Base-by-base conservation (phyloP, 331 rosid species). In the Quercus phellos region DNA sequence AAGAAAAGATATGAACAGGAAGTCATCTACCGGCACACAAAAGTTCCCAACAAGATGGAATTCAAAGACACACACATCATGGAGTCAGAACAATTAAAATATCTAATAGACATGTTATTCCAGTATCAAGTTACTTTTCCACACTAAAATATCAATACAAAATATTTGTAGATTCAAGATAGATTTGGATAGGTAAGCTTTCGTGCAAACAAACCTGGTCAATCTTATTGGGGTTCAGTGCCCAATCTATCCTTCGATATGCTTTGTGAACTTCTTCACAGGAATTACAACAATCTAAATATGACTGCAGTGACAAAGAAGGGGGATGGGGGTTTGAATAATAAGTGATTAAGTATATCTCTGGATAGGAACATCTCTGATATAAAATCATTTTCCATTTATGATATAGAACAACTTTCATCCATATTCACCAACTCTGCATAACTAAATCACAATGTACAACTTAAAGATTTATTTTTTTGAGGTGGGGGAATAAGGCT, bases 171-270 rank as follows among this genome's bases (percentile, higher is more conserved):
- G 24, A 66, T 66, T 66, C 51, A 18, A n/a, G 71, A 7, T 61
- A 26, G 29, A 68, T 69, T 70, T 43, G 46, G 55, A 74, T 61
- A 51, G 76, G 21, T 26, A 79, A 84, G 55, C 67, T 74, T 68
- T 12, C 32, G 75, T 64, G 82, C 68, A 63, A 72, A 73, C 94
- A 82, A 22, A 94, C 97, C 96, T 91, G 97, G 78, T 94, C 97
- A 84, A 94, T 79, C 87, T 76, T 24, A 88, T 90, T 96, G n/a
- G 94, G 96, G 82, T 92, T 91, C 77, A 94, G 58, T 1, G 82
- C 98, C 98, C 98, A 94, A 24, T 97, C 98, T 84, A 90, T 91
- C 86, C 89, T 94, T 34, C 85, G 85, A 84, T 94, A 94, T 70
- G 97, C 96, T 82, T 94, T 97, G 29, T 97, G 97, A 73, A 94